Conservation (phyloP, 2,329 filamentous ascomycete species). For the Fusarium equiseti region DNA sequence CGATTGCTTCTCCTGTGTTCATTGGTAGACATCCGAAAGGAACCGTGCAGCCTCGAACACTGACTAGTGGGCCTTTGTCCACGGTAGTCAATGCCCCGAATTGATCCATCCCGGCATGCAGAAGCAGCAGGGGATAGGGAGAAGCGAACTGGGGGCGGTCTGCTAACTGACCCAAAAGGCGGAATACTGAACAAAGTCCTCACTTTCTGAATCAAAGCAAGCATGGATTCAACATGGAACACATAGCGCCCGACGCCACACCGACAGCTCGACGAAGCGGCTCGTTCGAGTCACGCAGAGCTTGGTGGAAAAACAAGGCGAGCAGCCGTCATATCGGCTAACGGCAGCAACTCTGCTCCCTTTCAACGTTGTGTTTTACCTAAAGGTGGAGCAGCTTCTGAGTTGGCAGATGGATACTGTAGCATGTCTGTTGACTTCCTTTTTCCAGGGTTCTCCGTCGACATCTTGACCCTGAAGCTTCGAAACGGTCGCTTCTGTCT, state of each 20-base stretch:
- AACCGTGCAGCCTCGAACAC: constrained; percentile 4
- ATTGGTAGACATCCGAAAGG: constrained; percentile 6
- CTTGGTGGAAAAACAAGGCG: constrained; percentile 1
- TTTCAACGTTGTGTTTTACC: neutral
- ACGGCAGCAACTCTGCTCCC: neutral
- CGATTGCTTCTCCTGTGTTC: neutral
- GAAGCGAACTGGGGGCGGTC: constrained; percentile 14
- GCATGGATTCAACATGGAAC: neutral
- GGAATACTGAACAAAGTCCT: constrained; percentile 21
- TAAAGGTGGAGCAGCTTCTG: constrained; percentile 1
- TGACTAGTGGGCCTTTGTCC: neutral
- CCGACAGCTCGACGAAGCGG: constrained; percentile 18
- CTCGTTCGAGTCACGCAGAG: neutral
- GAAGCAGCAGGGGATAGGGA: constrained; percentile 10
- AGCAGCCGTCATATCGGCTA: neutral
- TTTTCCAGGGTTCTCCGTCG: constrained; percentile 25
- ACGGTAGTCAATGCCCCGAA: constrained; percentile 11
- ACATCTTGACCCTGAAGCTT: neutral
- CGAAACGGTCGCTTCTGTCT: constrained; percentile 3
- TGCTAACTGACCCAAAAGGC: neutral
- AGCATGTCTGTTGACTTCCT: constrained; percentile 20
- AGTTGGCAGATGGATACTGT: constrained; percentile 13
- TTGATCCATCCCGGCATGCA: neutral
- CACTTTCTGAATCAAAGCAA: constrained; percentile 10
- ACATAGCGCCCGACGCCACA: constrained; percentile 23